phyloP scores from a whole-genome alignment of 78 protist species.

The Dictyostelium firmibasis region DNA sequence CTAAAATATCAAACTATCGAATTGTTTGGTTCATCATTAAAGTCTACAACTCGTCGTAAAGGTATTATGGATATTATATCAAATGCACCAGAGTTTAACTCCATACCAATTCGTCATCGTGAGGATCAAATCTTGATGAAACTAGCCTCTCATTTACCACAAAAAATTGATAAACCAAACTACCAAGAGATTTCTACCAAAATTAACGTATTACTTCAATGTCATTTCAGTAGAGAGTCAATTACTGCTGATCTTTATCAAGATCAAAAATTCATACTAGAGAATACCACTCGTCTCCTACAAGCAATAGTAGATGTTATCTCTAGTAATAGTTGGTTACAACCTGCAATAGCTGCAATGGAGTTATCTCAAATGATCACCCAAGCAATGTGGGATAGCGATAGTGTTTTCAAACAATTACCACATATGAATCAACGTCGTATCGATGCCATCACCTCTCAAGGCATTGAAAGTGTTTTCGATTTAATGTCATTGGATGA shows the following conservation, averaged over 20 bases:
- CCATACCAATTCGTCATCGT: conserved; percentile 93
- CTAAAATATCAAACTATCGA: conserved; percentile 95
- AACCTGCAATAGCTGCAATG: conserved; percentile 96
- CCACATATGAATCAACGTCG: conserved; percentile 91
- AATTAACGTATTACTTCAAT: conserved; percentile 93
- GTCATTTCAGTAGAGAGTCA: conserved; percentile 87
- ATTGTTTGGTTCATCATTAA: conserved; percentile 83
- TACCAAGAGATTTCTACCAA: conserved; percentile 89
- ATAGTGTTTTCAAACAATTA: conserved; percentile 31
- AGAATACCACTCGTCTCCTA: conserved; percentile 85
- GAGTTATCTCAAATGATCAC: conserved; percentile 96
- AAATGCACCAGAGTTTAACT: conserved; percentile 91
- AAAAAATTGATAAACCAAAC: conserved; percentile 47
- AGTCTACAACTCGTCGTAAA: conserved; percentile 74
- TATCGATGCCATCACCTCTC: neutral
- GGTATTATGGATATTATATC: conserved; percentile 92
- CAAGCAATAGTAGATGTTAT: conserved; percentile 96
- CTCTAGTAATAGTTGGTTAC: conserved; percentile 88
- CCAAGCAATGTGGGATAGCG: conserved; percentile 90
- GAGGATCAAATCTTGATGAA: conserved; percentile 88
- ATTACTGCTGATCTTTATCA: conserved; percentile 93
- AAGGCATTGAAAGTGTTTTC: conserved; percentile 84
- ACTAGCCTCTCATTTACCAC: conserved; percentile 90
- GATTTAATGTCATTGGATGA: conserved; percentile 96
- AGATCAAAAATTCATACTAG: conserved; percentile 96